A percentile compares a stretch with the other conserved stretches of the same genome.
phyloP scores from a whole-genome alignment of 1,139 yeast species.

The Sugiyamaella paludigena region DNA sequence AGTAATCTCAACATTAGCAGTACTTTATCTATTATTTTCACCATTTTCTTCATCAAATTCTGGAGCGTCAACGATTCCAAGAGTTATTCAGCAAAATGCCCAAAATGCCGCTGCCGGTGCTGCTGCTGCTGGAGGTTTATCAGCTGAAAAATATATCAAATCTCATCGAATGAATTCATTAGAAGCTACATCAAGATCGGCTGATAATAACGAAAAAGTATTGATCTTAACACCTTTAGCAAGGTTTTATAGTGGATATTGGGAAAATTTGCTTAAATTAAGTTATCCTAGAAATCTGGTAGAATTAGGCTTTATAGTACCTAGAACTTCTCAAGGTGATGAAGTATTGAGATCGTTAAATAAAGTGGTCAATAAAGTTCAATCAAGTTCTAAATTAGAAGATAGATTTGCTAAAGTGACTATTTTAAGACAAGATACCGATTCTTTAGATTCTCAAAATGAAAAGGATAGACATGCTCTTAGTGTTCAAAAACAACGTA shows the following conservation, averaged over 20 bases:
- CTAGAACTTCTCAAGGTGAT: conserved; percentile 79
- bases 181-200: conserved; percentile 66
- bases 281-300: conserved; percentile 80
- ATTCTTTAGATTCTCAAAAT: conserved; percentile 53
- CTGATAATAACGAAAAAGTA: conserved; percentile 73
- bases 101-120: too few relatives aligned
- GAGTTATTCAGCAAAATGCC: conserved; percentile 38
- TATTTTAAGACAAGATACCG: conserved; percentile 86
- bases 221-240: conserved; percentile 87
- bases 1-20: conserved; percentile 16
- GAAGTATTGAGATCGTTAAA: conserved; percentile 68
- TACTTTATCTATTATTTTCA: conserved; percentile 18
- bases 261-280: conserved; percentile 74
- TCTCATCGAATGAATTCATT: conserved; percentile 81
- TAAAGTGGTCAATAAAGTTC: conserved; percentile 66
- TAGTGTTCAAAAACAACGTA: conserved; percentile 81
- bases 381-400: conserved; percentile 47
- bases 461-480: conserved; percentile 75
- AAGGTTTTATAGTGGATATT: conserved; percentile 75
- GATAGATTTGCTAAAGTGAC: conserved; percentile 74
- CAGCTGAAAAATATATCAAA: conserved; percentile 73
- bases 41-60: conserved; percentile 16
- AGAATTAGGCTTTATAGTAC: conserved; percentile 88
- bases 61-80: conserved; percentile 11
- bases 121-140: conserved; percentile 49